Base-by-base conservation (phyloP, 441 rosid species). In the Cnidoscolus chayamansa region DNA sequence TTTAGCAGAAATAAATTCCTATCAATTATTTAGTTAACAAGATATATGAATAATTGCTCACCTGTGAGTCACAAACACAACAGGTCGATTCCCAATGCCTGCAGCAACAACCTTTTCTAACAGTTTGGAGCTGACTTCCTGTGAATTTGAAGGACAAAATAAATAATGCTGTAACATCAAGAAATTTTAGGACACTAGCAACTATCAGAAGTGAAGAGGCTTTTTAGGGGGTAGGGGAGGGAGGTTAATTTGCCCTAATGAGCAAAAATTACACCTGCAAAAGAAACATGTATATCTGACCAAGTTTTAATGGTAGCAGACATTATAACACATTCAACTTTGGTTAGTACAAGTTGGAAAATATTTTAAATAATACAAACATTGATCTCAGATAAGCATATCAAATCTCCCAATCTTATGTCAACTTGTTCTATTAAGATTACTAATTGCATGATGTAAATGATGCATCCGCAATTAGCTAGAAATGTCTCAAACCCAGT, bases 21-120 rank as follows among this genome's bases (percentile, higher is more conserved):
- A 35, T 17, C 11, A 51, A 2, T 55, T 32, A 25, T 54, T 55
- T 31, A 31, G 45, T 17, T 45, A 8, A 10, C 57, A 49, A 58
- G 30, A 31, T 13, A 65, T 2, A 56, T 0, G 45, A 64, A 58
- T 19, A 57, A 25, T 7, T 71, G 67, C 78, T 65, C 61, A 90
- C 98, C 99, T 95, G 85, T 95, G 98, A 78, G 98, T 95, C 81
- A 95, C 97, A 81, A 95, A 95, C 59, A 95, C 98, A 82, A 94
- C 96, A 81, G 98, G 99, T 35, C 90, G 90, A 78, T 81, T 82
- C 76, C 98, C 99, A 81, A 95, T 93, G 78, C 99, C 98, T 13
- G 98, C 99, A 69, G 87, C 83, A 77, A 91, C 86, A 61, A 93
- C 92, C 88, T 91, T 88, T 79, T 81, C 86, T 74, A 95, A 80